phyloP scores from a whole-genome alignment of 2,329 filamentous ascomycete genomes.

The Fusarium staphyleae region DNA sequence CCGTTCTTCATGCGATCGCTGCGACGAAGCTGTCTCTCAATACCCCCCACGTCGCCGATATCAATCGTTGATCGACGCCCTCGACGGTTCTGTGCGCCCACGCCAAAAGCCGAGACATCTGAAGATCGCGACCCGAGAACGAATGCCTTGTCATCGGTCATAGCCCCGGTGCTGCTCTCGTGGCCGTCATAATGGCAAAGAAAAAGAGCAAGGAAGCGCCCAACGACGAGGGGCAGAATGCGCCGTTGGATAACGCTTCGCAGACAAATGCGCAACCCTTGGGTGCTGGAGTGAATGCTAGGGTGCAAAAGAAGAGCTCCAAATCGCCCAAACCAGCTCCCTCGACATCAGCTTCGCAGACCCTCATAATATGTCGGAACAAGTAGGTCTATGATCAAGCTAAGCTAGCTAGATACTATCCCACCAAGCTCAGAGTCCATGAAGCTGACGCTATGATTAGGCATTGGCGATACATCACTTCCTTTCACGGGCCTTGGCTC shows the following conservation, averaged over 20 bases:
- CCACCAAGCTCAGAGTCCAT: background rate
- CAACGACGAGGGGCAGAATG: conserved; percentile 40
- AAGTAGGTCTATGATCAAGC: conserved; percentile 60
- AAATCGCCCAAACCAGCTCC: conserved; percentile 14
- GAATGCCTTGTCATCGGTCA: conserved; percentile 1
- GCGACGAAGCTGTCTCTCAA: conserved; percentile 16
- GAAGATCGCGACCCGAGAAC: background rate
- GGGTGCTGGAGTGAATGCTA: conserved; percentile 7
- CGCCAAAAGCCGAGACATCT: background rate
- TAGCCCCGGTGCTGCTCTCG: conserved; percentile 8
- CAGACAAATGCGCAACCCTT: conserved; percentile 16
- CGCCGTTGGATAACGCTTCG: conserved; percentile 12
- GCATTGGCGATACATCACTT: conserved; percentile 86
- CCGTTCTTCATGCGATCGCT: conserved; percentile 21
- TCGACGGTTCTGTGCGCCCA: conserved; percentile 19
- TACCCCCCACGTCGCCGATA: conserved; percentile 29
- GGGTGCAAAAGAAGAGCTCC: conserved; percentile 21
- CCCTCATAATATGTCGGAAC: conserved; percentile 61
- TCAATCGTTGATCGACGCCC: conserved; percentile 8
- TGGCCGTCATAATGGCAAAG: conserved; percentile 50
- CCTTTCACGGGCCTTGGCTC: conserved; percentile 84
- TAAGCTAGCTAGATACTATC: conserved; percentile 1
- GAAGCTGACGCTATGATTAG: conserved; percentile 52
- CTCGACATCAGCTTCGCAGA: conserved; percentile 17
- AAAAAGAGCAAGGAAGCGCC: conserved; percentile 60